Base-by-base conservation (phyloP, 352 stramenopile species). In the Globisporangium carolinianum region DNA sequence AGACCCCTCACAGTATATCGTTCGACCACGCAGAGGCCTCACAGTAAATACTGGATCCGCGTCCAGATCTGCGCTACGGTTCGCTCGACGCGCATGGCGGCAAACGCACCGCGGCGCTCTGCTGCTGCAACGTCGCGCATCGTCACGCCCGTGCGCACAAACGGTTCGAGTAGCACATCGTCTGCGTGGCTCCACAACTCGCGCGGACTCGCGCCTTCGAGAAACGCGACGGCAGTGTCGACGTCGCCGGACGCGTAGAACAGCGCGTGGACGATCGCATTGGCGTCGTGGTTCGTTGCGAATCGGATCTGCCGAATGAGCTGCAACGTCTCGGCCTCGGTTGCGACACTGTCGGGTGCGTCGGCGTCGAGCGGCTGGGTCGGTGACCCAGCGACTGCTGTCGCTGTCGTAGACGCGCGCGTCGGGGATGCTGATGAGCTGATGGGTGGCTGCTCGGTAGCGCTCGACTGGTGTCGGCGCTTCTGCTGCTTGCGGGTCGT, bases 41-140 rank as follows among this genome's bases (percentile, higher is more conserved):
- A 97, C 87, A 75, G 56, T 65, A 89, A 69, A 60, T 84, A 87
- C 37, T 67, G 60, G 57, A 86, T 72, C 55, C 79, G 76, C 50
- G 67, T 63, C 57, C 78, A 47, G 57, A 89, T 83, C 41, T 81
- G 71, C 42, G 67, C 64, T 11, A 52, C 51, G 35, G 63, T 66
- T 17, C 73, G 75, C 18, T 51, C 47, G 14, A 70, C 63, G 49
- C 57, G 66, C 76, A 89, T 84, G 7, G 37, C 41, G 0, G 61
- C 55, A 35, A 87, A 85, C 11, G 63, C 65, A 1, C 75, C 74
- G 41, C 50, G 62, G 24, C 43, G 57, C 32, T 68, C 36, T 35
- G 76, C 75, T 1, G 55, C 63, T 6, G 62, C 62, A 14, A 73
- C 65, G 49, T 63, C 59, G 5, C 14, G 43, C 5, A 3, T 32